phyloP scores from a whole-genome alignment of 1,284 basidiomycete genomes.

The Bondarzewia mesenterica region DNA sequence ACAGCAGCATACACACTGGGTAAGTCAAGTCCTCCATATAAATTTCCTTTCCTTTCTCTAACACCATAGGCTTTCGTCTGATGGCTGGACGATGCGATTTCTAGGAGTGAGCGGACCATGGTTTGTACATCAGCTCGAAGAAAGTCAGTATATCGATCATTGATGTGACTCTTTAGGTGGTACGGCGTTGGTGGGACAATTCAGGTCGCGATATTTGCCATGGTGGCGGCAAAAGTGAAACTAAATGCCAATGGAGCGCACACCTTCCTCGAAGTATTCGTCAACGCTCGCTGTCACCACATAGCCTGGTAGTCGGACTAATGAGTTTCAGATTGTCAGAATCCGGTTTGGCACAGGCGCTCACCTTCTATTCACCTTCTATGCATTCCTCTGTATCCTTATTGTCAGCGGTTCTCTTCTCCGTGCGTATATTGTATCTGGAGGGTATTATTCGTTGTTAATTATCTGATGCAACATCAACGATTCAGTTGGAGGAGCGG shows the following conservation, averaged over 20 bases:
- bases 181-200: conserved; percentile 57
- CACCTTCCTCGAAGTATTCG: conserved; percentile 42
- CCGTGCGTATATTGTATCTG: conserved; percentile 34
- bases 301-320: conserved; percentile 7
- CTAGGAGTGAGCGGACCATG: conserved; percentile 42
- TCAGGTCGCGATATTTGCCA: conserved; percentile 66
- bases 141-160: neutral
- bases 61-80: too few species aligned
- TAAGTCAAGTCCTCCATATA: too few species aligned
- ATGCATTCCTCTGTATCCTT: conserved; percentile 69
- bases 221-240: conserved; percentile 70
- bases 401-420: conserved; percentile 59
- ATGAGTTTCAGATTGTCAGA: conserved; percentile 44
- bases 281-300: neutral
- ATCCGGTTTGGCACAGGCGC: conserved; percentile 69
- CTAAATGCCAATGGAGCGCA: conserved; percentile 57
- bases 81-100: too few species aligned
- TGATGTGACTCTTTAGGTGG: conserved; percentile 27
- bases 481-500: conserved; percentile 58
- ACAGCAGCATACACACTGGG: conserved; percentile 49
- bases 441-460: neutral
- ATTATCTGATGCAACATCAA: conserved; percentile 18
- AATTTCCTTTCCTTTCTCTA: too few species aligned
- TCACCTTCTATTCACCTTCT: conserved; percentile 76
- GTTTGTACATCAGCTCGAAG: conserved; percentile 16